Evolutionary conservation across 163 green algal genomes (phyloP), one percentile per base, ranked within the genome.

Genomic region (Scenedesmus sp.): DNA sequence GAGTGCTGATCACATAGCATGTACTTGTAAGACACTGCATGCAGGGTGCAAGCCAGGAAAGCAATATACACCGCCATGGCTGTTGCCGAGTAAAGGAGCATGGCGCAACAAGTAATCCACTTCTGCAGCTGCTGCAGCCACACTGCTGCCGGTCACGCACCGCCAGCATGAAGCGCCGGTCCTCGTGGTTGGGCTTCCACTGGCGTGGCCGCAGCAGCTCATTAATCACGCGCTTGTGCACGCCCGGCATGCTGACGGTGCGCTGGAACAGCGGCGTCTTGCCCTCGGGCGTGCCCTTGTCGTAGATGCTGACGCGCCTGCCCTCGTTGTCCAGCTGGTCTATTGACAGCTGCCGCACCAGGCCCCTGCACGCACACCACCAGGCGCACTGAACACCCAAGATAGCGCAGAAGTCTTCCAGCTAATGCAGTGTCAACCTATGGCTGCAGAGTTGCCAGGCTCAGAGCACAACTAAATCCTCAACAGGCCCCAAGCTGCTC

Each of bases 321-420:
- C 96, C 96, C 94, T 99, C 98, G 82, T 99, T 99, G 94, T 99
- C 98, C 93, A 99, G 99, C 95, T 99, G 98, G 92, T 99, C 98
- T 56, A 99, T 99, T 3, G 95, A 98, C 59, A 99, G 95, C 96
- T 99, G 98, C 74, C 98, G 94, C 67, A 99, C 98, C 64, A 99
- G 93, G 55, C 98, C 97, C 2, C 97, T 93, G 95, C 86, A 99
- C 84, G 76, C 92, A 93, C 9, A 18, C 7, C 84, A 81, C 66
- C 1, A 10, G 52, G 9, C 52, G 82, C 57, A 10, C 12, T 54
- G n/a, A 9, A 54, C 2, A n/a, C 3, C 16, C 66, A 76, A 5
- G 66, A 76, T 76, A 3, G 66, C 20, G 16, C 66, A 16, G 20
- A 18, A 4, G 66, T 16, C 20, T 76, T n/a, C 20, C 66, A 76